Evolutionary conservation across 495 filamentous ascomycete species (phyloP).

Genomic region (Penicillium angulare): DNA sequence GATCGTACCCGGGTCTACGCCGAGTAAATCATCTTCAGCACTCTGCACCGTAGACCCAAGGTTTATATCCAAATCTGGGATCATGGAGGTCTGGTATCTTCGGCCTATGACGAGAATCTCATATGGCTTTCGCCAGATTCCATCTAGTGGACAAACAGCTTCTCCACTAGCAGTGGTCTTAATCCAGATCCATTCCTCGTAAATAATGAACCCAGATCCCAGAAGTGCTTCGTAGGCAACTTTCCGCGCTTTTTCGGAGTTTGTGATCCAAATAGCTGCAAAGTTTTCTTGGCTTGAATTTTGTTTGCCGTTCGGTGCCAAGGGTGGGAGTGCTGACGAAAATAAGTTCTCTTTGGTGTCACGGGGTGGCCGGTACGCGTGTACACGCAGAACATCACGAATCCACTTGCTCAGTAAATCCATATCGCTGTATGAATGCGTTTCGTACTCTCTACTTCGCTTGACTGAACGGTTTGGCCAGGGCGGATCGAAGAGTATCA

Average conservation of each 20-base stretch:
- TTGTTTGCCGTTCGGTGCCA: not conserved
- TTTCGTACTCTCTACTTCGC: constrained; percentile 65
- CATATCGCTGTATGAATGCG: constrained; percentile 40
- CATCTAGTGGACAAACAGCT: constrained; percentile 65
- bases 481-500: constrained; percentile 87
- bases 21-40: constrained; percentile 4
- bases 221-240: constrained; percentile 60
- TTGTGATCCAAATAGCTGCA: constrained; percentile 84
- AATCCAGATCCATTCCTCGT: constrained; percentile 90
- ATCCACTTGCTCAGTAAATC: constrained; percentile 28
- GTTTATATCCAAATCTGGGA: not conserved
- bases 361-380: constrained; percentile 17
- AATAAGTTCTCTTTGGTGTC: not conserved
- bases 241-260: constrained; percentile 59
- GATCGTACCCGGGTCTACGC: constrained; percentile 18
- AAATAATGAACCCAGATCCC: constrained; percentile 59
- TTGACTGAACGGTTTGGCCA: constrained; percentile 90
- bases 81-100: constrained; percentile 6
- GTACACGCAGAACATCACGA: constrained; percentile 26
- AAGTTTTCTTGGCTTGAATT: constrained; percentile 21
- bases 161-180: constrained; percentile 74
- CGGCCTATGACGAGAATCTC: constrained; percentile 75
- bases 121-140: constrained; percentile 79
- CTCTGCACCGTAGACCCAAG: not conserved
- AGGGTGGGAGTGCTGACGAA: not conserved